Evolutionary conservation across 1,139 yeast genomes (phyloP).

Genomic region (Petasospora rhodanensis): DNA sequence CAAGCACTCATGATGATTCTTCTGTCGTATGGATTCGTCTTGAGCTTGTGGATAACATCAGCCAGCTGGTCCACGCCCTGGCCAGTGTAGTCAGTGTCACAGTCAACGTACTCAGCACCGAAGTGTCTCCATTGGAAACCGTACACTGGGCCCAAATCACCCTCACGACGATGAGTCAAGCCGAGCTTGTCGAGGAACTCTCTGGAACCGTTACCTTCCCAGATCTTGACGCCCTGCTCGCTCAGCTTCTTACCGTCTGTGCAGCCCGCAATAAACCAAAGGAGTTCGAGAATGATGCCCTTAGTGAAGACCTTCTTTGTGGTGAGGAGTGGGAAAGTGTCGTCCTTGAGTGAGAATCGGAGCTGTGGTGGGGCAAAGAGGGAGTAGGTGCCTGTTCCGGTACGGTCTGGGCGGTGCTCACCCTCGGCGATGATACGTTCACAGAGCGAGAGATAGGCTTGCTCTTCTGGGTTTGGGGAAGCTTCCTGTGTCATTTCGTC

Average conservation of each 20-base stretch:
- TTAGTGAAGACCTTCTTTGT: slow-evolving; percentile 89
- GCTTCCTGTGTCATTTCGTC: slow-evolving; percentile 14
- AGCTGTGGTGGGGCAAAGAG: slow-evolving; percentile 95
- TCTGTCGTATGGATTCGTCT: slow-evolving; percentile 88
- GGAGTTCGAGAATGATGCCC: slow-evolving; percentile 81
- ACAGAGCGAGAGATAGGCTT: slow-evolving; percentile 82
- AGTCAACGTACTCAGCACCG: slow-evolving; percentile 85
- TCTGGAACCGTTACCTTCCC: slow-evolving; percentile 99
- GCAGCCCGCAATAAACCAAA: slow-evolving; percentile 90
- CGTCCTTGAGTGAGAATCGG: slow-evolving; percentile 70
- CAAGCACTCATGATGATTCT: slow-evolving; percentile 94
- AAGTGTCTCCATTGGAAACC: slow-evolving; percentile 99
- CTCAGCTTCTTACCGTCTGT: slow-evolving; percentile 80
- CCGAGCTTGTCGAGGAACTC: slow-evolving; percentile 86
- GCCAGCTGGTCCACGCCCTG: slow-evolving; percentile 88
- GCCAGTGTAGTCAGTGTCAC: slow-evolving; percentile 82
- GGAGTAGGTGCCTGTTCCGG: slow-evolving; percentile 93
- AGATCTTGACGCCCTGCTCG: slow-evolving; percentile 84
- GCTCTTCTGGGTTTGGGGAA: slow-evolving; percentile 57
- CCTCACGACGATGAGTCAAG: slow-evolving; percentile 73
- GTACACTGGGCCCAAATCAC: slow-evolving; percentile 96
- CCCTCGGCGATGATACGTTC: slow-evolving; percentile 73
- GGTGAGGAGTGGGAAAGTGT: slow-evolving; percentile 79
- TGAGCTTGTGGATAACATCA: slow-evolving; percentile 73
- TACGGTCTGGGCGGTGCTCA: slow-evolving; percentile 88